Evolutionary conservation across 495 filamentous ascomycete genomes (phyloP), one percentile per base, ranked within the genome.

Genomic region (Tuber microsphaerosporum): DNA sequence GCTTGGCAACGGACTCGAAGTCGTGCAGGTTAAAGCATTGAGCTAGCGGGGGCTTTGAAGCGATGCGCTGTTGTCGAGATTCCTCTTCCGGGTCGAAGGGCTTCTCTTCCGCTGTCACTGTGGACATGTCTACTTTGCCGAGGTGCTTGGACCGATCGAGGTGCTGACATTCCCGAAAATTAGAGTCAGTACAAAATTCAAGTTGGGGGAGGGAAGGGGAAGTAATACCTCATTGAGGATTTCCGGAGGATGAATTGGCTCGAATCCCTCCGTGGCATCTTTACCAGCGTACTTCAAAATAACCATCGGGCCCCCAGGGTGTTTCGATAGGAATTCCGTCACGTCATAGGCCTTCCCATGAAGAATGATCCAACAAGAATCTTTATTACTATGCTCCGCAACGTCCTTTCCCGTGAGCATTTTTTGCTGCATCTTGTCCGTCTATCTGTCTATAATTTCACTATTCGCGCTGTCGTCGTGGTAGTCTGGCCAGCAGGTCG

Each of bases 1-100:
- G 85, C 79, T 89, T 89, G 2, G 94, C 94, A 34, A 97, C 94
- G 7, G 92, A 89, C 86, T 98, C 94, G 82, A 98, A 97, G 84
- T 98, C 94, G 86, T 94, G 88, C 77, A 98, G 84, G 80, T 98
- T 98, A 85, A 94, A 97, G 87, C 94, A 97, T 82, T 96, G 91
- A 75, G 91, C 90, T 75, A 98, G 86, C 71, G 89, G 85, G 2
- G 94, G 94, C 91, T 93, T 97, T 41, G 87, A 84, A 77, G 87
- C 85, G 72, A 97, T 91, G 61, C 93, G 89, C 83, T 92, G 87
- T 84, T 90, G 89, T 71, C 94, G 88, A 71, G 88, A 93, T 12
- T 84, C 85, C 83, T 98, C 94, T 71, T 94, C 92, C 0, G 93
- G 92, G 69, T 92, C 91, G 42, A 88, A 86, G 41, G 86, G 86